A percentile compares a stretch with the other conserved stretches of the same genome.
These are phyloP conservation scores for Candida orba DNA, from an alignment of 805 yeast genomes.

Conservation along the genomic window DNA sequence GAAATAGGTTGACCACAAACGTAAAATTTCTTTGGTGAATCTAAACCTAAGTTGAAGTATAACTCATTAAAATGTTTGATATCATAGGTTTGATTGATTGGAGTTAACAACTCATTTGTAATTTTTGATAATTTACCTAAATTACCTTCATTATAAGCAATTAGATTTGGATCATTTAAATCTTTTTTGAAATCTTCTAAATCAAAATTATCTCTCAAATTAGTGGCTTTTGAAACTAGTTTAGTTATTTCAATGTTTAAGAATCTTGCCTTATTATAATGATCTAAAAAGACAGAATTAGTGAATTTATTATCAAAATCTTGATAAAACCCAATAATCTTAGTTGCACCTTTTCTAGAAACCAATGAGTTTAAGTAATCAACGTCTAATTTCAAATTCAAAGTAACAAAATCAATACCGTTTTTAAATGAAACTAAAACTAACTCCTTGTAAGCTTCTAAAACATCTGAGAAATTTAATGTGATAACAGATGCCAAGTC, in stretches of 20 bases:
- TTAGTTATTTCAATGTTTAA: conserved; percentile 69
- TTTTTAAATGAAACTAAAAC: conserved; percentile 58
- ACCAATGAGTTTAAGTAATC: conserved; percentile 45
- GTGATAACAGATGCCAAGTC: conserved; percentile 76
- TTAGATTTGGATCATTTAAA: conserved; percentile 53
- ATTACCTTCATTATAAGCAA: conserved; percentile 78
- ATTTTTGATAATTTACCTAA: conserved; percentile 75
- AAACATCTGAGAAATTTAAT: conserved; percentile 49
- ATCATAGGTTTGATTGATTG: conserved; percentile 68
- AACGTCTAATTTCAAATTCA: conserved; percentile 66
- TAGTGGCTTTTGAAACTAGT: conserved; percentile 71
- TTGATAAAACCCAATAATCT: conserved; percentile 70
- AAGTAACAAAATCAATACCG: conserved; percentile 76
- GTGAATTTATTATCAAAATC: conserved; percentile 34
- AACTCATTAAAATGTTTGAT: conserved; percentile 56
- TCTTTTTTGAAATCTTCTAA: conserved; percentile 61
- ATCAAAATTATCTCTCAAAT: conserved; percentile 57
- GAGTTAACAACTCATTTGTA: conserved; percentile 68
- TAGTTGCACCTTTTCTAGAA: conserved; percentile 50
- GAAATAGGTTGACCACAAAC: conserved; percentile 76
- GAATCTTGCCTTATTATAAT: conserved; percentile 56
- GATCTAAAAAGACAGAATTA: conserved; percentile 42
- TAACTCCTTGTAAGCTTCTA: conserved; percentile 40
- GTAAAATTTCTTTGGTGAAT: conserved; percentile 49
- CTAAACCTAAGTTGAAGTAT: conserved; percentile 55